phyloP scores from a whole-genome alignment of 371 early-diverging fungal species.

The Mortierella sp. region DNA sequence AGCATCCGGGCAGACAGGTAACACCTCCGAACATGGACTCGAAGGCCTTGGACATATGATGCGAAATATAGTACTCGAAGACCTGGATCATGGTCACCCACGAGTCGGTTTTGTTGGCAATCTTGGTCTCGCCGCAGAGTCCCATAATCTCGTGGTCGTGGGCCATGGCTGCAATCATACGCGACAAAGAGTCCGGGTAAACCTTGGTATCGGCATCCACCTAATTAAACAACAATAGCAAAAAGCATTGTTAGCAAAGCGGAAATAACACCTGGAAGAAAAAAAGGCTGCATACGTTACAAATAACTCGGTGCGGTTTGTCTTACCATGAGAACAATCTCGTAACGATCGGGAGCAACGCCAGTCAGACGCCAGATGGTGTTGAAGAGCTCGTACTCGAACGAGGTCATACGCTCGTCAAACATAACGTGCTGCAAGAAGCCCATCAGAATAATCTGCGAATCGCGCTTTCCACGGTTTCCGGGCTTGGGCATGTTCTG shows the following conservation, averaged over 20 bases:
- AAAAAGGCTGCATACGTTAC: not conserved
- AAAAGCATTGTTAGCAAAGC: not conserved
- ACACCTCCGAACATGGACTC: slow-evolving; percentile 97
- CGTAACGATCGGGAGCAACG: slow-evolving; percentile 87
- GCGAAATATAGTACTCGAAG: slow-evolving; percentile 97
- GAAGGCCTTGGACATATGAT: slow-evolving; percentile 94
- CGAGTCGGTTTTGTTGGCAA: slow-evolving; percentile 85
- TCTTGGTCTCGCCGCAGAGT: slow-evolving; percentile 90
- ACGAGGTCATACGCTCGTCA: slow-evolving; percentile 94
- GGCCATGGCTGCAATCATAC: slow-evolving; percentile 82
- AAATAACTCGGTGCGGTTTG: not conserved
- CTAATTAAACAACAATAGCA: slow-evolving; percentile 15
- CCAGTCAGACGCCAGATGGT: slow-evolving; percentile 87
- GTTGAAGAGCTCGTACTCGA: slow-evolving; percentile 96
- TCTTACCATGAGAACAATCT: slow-evolving; percentile 91
- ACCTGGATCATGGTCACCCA: slow-evolving; percentile 97
- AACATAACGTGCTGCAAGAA: slow-evolving; percentile 96
- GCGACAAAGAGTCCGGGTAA: slow-evolving; percentile 79
- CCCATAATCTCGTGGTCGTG: slow-evolving; percentile 85
- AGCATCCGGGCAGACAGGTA: slow-evolving; percentile 97
- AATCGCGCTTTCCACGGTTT: slow-evolving; percentile 99
- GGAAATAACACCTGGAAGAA: not conserved
- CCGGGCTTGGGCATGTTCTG: slow-evolving; percentile 80
- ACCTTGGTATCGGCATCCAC: slow-evolving; percentile 97
- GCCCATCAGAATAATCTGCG: slow-evolving; percentile 97